Conservation (phyloP, 2,329 filamentous ascomycete species). For the Seiridium cupressi region DNA sequence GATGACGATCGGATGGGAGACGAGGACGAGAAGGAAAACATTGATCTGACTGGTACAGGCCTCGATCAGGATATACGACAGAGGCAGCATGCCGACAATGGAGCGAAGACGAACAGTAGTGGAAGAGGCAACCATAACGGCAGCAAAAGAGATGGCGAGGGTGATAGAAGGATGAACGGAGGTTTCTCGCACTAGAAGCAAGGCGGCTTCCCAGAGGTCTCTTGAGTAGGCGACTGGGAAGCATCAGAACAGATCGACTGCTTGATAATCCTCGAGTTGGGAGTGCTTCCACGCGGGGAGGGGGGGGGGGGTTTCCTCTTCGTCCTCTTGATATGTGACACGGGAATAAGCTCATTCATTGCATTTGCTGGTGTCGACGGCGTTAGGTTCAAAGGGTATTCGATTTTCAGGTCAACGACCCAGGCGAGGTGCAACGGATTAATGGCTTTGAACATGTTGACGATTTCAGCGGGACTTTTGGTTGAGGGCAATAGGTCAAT, state of each 20-base stretch:
- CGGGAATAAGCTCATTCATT: background rate
- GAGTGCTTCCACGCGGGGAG: too few relatives aligned
- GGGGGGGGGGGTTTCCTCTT: too few relatives aligned
- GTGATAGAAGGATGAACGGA: background rate
- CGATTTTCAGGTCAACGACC: background rate
- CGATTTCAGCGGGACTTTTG: background rate
- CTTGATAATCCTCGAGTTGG: too few relatives aligned
- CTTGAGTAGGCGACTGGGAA: background rate
- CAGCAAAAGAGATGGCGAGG: background rate
- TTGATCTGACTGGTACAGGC: slow-evolving; percentile 1
- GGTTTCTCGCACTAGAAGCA: background rate
- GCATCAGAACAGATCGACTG: too few relatives aligned
- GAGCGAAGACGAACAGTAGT: background rate
- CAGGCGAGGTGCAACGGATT: too few relatives aligned
- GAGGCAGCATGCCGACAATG: background rate
- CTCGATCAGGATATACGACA: background rate
- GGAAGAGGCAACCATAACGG: background rate
- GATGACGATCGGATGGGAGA: slow-evolving; percentile 67
- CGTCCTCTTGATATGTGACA: too few relatives aligned
- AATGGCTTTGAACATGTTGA: too few relatives aligned
- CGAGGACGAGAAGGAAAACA: slow-evolving; percentile 35
- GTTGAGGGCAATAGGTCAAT: background rate
- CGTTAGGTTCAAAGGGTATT: background rate
- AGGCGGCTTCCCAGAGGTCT: background rate
- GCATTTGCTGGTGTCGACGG: background rate